A percentile compares a stretch with the other conserved stretches of the same genome.
phyloP scores from a whole-genome alignment of 2,329 filamentous ascomycete species.

The Amauroascus niger region DNA sequence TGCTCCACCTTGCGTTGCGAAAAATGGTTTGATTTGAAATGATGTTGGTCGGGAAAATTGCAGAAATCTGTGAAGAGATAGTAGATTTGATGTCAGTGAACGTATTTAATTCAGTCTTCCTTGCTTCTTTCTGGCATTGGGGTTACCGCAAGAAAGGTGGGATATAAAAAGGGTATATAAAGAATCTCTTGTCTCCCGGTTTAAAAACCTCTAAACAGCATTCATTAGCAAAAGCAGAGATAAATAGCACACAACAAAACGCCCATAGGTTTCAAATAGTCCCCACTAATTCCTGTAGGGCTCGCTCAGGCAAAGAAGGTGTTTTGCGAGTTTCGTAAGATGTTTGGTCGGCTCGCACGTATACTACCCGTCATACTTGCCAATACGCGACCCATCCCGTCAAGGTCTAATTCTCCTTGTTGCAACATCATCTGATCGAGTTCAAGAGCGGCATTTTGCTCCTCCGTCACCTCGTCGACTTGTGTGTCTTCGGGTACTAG shows the following conservation, averaged over 20 bases:
- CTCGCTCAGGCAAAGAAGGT: constrained; percentile 1
- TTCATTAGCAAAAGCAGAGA: too few species aligned
- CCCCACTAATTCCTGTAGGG: background rate
- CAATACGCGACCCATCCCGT: constrained; percentile 41
- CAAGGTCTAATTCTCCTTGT: constrained; percentile 38
- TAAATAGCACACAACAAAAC: too few species aligned
- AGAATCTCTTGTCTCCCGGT: too few species aligned
- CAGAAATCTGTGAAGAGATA: too few species aligned
- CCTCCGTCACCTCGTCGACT: constrained; percentile 14
- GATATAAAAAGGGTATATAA: background rate
- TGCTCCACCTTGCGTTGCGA: constrained; percentile 32
- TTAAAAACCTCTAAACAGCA: too few species aligned
- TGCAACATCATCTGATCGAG: constrained; percentile 35
- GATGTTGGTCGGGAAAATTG: background rate
- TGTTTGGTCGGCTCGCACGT: constrained; percentile 19
- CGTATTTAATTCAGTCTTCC: background rate
- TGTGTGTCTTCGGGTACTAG: constrained; percentile 18
- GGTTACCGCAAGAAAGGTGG: too few species aligned
- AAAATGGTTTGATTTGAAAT: background rate
- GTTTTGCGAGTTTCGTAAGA: constrained; percentile 31
- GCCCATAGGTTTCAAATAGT: background rate
- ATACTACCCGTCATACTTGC: constrained; percentile 33
- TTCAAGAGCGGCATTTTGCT: constrained; percentile 16
- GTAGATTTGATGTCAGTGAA: too few species aligned
- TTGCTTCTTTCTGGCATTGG: background rate